Evolutionary conservation across 345 rosid genomes (phyloP), one percentile per base, ranked within the genome.

Genomic region (Carallia brachiata): DNA sequence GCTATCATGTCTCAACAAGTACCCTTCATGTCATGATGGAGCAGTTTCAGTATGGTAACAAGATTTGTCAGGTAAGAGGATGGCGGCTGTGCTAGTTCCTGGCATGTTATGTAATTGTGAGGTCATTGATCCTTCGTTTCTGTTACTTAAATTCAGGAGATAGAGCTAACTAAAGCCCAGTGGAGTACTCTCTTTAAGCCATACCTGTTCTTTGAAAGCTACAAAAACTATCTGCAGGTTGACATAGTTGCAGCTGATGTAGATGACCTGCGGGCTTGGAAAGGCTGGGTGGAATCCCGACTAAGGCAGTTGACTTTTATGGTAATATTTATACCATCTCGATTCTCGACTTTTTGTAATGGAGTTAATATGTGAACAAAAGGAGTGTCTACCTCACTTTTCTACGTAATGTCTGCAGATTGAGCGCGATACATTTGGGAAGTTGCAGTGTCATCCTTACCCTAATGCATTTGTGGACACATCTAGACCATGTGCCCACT

Each of bases 361-460:
- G 47, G 47, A 40, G 10, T 40, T 40, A 40, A 8, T 40, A 2
- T 40, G 47, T 40, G 47, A 40, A 40, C 47, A 40, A 40, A 40
- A 40, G 13, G 47, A 40, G 47, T 40, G 47, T 40, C 47, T 40
- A 40, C 47, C 47, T 40, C 47, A 40, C 10, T 40, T 40, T 40
- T 12, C 13, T 40, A 40, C 8, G 10, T 40, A 10, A 40, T 40
- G 47, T 40, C 32, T 73, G 70, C 87, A 89, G 95, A 89, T 87
- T 60, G 95, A 89, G 74, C 82, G 91, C 71, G 94, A 87, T 70
- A 89, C 91, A 48, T 70, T 77, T 74, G 91, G 90, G 59, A 84
- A 81, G 90, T 71, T 89, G 87, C 90, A 85, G 81, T 89, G 91
- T 34, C 95, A 85, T 83, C 95, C 91, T 68, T 83, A 83, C 72